phyloP scores from a whole-genome alignment of 371 early-diverging fungal genomes.

The Mucor circinelloides region DNA sequence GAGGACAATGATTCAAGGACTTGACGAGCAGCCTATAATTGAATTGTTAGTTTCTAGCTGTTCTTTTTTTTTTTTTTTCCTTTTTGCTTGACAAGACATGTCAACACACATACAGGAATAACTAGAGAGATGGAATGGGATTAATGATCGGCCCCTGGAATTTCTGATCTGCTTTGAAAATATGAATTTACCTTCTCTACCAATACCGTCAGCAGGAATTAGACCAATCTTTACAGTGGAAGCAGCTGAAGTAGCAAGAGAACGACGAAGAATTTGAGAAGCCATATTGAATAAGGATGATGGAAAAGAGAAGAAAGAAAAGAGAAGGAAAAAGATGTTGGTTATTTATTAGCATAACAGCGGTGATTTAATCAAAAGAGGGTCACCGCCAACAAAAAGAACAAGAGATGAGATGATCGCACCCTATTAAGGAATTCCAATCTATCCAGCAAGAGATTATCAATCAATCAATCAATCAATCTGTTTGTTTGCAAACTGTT shows the following conservation, averaged over 20 bases:
- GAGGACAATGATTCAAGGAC: constrained; percentile 77
- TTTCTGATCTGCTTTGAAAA: background rate
- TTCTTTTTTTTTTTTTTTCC: too few relatives aligned
- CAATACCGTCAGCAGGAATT: constrained; percentile 96
- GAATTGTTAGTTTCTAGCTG: background rate
- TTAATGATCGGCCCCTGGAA: background rate
- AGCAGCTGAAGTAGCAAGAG: constrained; percentile 52
- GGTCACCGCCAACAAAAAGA: constrained; percentile 16
- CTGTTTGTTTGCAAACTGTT: background rate
- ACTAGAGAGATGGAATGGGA: constrained; percentile 7
- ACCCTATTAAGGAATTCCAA: constrained; percentile 20
- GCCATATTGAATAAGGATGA: constrained; percentile 28
- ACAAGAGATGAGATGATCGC: constrained; percentile 28
- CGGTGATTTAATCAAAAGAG: constrained; percentile 12
- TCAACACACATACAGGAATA: constrained; percentile 28
- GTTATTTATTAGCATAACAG: constrained; percentile 12
- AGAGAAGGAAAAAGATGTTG: background rate
- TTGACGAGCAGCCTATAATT: constrained; percentile 78
- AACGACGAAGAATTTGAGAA: constrained; percentile 52
- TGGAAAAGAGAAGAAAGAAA: background rate
- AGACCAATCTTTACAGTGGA: constrained; percentile 82
- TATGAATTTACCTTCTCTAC: constrained; percentile 77
- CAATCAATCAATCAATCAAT: background rate
- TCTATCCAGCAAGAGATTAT: background rate
- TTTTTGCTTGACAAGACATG: background rate